phyloP scores from a whole-genome alignment of 768 basidiomycete genomes.

The Dentipellis sp. region DNA sequence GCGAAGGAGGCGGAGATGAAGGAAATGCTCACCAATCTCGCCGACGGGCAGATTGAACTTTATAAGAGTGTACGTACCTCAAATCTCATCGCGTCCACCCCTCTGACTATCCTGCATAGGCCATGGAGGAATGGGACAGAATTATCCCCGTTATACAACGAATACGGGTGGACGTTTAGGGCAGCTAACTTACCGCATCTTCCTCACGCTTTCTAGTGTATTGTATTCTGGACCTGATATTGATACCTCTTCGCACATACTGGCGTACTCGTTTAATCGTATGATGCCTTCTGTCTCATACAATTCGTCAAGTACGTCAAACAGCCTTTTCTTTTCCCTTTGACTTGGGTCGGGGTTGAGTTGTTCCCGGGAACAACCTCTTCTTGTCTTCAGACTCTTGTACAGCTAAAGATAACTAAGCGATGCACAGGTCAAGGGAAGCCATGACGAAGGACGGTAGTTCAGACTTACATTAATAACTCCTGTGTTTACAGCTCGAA shows the following conservation, averaged over 20 bases:
- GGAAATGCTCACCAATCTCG: slow-evolving; percentile 81
- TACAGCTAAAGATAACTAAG: not conserved
- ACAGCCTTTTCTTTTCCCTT: not conserved
- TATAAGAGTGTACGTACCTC: slow-evolving; percentile 62
- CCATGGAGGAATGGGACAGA: slow-evolving; percentile 97
- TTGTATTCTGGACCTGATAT: not conserved
- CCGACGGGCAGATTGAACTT: slow-evolving; percentile 93
- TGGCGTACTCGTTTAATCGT: not conserved
- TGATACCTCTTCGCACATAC: not conserved
- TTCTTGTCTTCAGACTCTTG: not conserved
- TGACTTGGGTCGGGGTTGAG: not conserved
- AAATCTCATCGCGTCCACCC: not conserved
- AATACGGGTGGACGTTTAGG: slow-evolving; percentile 85
- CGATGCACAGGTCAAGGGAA: no score
- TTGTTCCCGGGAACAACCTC: not conserved
- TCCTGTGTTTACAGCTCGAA: slow-evolving; percentile 77
- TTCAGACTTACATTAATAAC: slow-evolving; percentile 52
- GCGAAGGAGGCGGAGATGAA: slow-evolving; percentile 97
- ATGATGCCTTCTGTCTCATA: not conserved
- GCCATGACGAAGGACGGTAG: not conserved
- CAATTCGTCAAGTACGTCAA: not conserved
- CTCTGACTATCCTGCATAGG: slow-evolving; percentile 29
- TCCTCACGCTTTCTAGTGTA: slow-evolving; percentile 3
- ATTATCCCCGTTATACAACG: slow-evolving; percentile 90
- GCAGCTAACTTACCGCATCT: slow-evolving; percentile 9